phyloP scores from a whole-genome alignment of 495 filamentous ascomycete genomes.

The Talaromyces proteolyticus region DNA sequence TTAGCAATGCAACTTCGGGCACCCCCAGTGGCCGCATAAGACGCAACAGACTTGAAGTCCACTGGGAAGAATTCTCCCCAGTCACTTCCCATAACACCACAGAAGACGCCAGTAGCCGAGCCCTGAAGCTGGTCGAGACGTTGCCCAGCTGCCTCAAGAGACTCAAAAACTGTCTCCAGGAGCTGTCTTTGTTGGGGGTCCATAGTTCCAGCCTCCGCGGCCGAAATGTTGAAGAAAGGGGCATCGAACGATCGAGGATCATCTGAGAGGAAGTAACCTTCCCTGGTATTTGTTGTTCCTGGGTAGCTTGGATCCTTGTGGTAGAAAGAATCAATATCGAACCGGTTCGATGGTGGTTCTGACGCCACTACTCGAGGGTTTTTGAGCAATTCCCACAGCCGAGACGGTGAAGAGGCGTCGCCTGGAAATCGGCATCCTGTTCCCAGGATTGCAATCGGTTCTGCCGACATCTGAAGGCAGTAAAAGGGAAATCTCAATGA shows the following conservation, averaged over 20 bases:
- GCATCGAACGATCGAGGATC: constrained; percentile 28
- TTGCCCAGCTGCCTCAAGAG: constrained; percentile 27
- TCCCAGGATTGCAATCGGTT: constrained; percentile 17
- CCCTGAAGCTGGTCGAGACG: background rate
- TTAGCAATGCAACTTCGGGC: constrained; percentile 18
- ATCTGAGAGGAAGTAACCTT: constrained; percentile 41
- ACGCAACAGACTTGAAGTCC: background rate
- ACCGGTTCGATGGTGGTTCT: constrained; percentile 17
- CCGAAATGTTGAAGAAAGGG: constrained; percentile 47
- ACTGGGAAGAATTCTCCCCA: background rate
- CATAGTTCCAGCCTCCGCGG: constrained; percentile 34
- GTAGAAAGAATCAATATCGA: constrained; percentile 28
- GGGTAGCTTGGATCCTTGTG: constrained; percentile 21
- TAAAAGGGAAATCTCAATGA: background rate
- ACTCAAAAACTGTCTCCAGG: constrained; percentile 47
- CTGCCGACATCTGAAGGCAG: background rate
- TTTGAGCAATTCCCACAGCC: constrained; percentile 15
- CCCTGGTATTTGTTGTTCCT: constrained; percentile 17
- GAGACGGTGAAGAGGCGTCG: constrained; percentile 17
- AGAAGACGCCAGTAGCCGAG: background rate
- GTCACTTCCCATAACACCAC: constrained; percentile 1
- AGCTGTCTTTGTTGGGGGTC: constrained; percentile 33
- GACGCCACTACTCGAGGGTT: constrained; percentile 10
- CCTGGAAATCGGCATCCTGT: constrained; percentile 15
- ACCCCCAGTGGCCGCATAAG: background rate